These are phyloP conservation scores for Phytophthora agathidicida DNA, from an alignment of 352 stramenopile species.

Conservation along the genomic window DNA sequence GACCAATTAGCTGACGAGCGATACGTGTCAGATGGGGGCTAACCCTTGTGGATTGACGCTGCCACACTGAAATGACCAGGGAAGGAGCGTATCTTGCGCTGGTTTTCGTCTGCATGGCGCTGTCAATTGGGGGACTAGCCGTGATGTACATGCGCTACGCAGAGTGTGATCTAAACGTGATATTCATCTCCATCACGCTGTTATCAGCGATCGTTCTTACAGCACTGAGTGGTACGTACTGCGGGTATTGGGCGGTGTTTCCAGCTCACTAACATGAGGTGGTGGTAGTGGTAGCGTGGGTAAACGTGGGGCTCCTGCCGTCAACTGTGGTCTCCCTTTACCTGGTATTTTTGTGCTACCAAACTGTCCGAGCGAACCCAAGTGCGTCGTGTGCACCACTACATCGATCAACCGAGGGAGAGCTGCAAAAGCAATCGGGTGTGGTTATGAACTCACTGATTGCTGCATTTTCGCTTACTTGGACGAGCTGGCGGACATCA, in stretches of 20 bases:
- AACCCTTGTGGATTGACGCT: neutral
- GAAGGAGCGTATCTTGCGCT: slow-evolving; percentile 59
- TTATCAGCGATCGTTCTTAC: slow-evolving; percentile 51
- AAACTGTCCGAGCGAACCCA: slow-evolving; percentile 72
- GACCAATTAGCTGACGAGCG: neutral
- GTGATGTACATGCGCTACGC: slow-evolving; percentile 63
- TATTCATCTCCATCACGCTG: slow-evolving; percentile 67
- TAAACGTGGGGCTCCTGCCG: slow-evolving; percentile 67
- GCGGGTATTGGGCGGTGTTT: neutral
- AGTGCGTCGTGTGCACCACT: slow-evolving; percentile 50
- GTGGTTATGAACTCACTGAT: slow-evolving; percentile 60
- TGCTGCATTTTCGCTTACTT: slow-evolving; percentile 66
- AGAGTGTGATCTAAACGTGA: slow-evolving; percentile 55
- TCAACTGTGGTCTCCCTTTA: slow-evolving; percentile 61
- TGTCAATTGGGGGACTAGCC: slow-evolving; percentile 47
- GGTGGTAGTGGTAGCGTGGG: slow-evolving; percentile 55
- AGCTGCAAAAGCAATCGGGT: slow-evolving; percentile 44
- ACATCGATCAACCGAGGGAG: slow-evolving; percentile 32
- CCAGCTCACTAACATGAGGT: slow-evolving; percentile 11
- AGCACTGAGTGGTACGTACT: slow-evolving; percentile 54
- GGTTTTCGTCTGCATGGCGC: slow-evolving; percentile 40
- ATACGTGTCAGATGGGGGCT: neutral
- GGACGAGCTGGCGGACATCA: slow-evolving; percentile 75
- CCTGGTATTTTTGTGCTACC: slow-evolving; percentile 74
- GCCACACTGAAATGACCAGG: slow-evolving; percentile 27